These are phyloP conservation scores for Penicillium waksmanii DNA, from an alignment of 495 filamentous ascomycete species.

Conservation along the genomic window DNA sequence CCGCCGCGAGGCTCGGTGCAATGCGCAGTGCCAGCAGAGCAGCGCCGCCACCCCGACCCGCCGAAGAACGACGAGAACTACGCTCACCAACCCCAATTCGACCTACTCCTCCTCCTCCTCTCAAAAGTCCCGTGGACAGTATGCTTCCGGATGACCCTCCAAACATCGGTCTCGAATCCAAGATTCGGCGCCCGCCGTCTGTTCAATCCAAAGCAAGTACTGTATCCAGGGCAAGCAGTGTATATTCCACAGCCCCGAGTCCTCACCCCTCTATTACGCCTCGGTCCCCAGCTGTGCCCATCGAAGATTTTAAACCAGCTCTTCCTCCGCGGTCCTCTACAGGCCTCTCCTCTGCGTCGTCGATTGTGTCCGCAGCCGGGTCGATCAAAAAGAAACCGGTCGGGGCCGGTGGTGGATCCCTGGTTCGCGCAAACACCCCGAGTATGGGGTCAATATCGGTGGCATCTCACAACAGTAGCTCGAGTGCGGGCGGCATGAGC, in stretches of 20 bases:
- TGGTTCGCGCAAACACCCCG: conserved; percentile 29
- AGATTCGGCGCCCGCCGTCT: conserved; percentile 12
- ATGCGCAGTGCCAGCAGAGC: conserved; percentile 28
- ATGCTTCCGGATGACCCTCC: conserved; percentile 21
- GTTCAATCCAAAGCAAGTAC: conserved; percentile 20
- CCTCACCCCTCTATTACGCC: conserved; percentile 25
- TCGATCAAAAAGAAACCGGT: conserved; percentile 22
- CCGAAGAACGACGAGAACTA: conserved; percentile 16
- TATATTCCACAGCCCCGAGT: conserved; percentile 14
- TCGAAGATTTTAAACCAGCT: conserved; percentile 27
- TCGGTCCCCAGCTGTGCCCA: conserved; percentile 16
- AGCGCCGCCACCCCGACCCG: conserved; percentile 18
- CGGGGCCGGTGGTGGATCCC: conserved; percentile 5
- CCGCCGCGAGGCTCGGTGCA: conserved; percentile 27
- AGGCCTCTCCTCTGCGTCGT: conserved; percentile 6
- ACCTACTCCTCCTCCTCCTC: neutral
- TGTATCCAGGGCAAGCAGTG: conserved; percentile 15
- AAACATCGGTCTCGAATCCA: conserved; percentile 14
- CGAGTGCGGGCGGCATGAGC: conserved; percentile 37
- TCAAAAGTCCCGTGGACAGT: conserved; percentile 14
- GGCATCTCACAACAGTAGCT: conserved; percentile 34
- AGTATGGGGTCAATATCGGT: conserved; percentile 34
- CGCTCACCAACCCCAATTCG: conserved; percentile 23
- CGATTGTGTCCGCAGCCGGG: conserved; percentile 12
- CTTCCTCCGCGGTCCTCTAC: conserved; percentile 30